Conservation (phyloP, 2,329 filamentous ascomycete species). For the Talaromyces sp. region DNA sequence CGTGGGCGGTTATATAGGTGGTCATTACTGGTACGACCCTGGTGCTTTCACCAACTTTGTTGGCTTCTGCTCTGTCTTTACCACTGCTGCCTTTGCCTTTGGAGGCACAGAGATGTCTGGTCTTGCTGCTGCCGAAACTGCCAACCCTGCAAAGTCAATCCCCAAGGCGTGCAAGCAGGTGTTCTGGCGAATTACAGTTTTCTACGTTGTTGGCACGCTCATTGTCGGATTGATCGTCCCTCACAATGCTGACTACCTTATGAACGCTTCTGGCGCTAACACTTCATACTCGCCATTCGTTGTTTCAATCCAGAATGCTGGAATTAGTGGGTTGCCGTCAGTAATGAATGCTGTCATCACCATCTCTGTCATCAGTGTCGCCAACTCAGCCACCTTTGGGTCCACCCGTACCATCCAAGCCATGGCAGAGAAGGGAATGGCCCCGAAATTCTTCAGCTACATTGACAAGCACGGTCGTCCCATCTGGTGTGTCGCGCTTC, state of each 20-base stretch:
- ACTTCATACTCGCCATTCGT: conserved; percentile 63
- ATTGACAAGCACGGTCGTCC: conserved; percentile 49
- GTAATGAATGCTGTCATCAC: conserved; percentile 69
- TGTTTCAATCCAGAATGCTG: conserved; percentile 61
- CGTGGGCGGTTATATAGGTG: conserved; percentile 43
- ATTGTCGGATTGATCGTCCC: conserved; percentile 49
- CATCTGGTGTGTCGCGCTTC: conserved; percentile 41
- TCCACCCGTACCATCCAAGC: conserved; percentile 59
- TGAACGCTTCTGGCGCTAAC: conserved; percentile 42
- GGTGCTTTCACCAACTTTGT: conserved; percentile 51
- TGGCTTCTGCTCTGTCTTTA: conserved; percentile 58
- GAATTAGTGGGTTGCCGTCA: conserved; percentile 59
- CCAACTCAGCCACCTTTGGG: conserved; percentile 59
- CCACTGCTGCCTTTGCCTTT: conserved; percentile 59
- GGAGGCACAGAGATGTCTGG: conserved; percentile 56
- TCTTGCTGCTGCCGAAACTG: conserved; percentile 54
- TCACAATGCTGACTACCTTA: conserved; percentile 40
- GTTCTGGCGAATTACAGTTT: conserved; percentile 53
- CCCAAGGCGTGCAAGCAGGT: conserved; percentile 52
- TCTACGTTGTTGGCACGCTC: conserved; percentile 50
- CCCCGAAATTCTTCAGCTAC: conserved; percentile 46
- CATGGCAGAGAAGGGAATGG: conserved; percentile 49
- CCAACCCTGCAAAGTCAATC: conserved; percentile 52
- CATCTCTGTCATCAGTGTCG: conserved; percentile 60
- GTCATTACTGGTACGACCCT: conserved; percentile 31